Conservation (phyloP, 1,284 basidiomycete species). For the Pascua sp. region DNA sequence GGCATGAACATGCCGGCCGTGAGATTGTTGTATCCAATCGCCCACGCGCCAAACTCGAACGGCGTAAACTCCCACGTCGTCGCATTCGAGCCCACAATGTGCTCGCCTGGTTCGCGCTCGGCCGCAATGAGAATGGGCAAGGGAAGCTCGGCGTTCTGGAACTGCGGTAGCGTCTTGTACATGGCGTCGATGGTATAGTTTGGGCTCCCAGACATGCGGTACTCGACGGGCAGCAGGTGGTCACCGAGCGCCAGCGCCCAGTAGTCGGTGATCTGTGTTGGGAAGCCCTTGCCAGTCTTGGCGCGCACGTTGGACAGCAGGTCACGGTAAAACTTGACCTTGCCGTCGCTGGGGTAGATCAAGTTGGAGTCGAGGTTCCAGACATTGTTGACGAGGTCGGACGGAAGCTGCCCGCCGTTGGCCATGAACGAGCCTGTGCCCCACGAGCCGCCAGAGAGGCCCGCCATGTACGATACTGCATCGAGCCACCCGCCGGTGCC, state of each 20-base stretch:
- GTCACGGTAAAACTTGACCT: constrained; percentile 56
- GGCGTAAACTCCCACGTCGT: constrained; percentile 53
- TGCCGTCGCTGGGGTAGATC: constrained; percentile 69
- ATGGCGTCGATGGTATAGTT: constrained; percentile 44
- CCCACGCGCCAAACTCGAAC: constrained; percentile 54
- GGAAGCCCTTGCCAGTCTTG: constrained; percentile 42
- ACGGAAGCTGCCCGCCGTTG: constrained; percentile 38
- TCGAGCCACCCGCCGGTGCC: constrained; percentile 44
- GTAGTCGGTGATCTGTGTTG: constrained; percentile 46
- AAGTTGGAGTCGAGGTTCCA: constrained; percentile 53
- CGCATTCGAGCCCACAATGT: constrained; percentile 49
- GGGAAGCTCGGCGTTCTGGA: constrained; percentile 35
- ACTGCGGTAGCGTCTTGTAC: constrained; percentile 18
- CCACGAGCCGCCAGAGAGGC: constrained; percentile 48
- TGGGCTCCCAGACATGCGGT: constrained; percentile 37
- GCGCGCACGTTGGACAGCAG: constrained; percentile 41
- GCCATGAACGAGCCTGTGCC: constrained; percentile 43
- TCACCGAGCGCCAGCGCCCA: constrained; percentile 45
- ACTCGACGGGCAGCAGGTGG: constrained; percentile 45
- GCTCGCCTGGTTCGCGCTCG: constrained; percentile 51
- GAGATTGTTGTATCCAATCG: constrained; percentile 33
- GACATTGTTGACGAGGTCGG: constrained; percentile 38
- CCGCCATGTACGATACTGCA: constrained; percentile 45
- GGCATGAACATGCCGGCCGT: constrained; percentile 45
- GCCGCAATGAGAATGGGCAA: constrained; percentile 53